Evolutionary conservation across 345 rosid genomes (phyloP), one percentile per base, ranked within the genome.

Genomic region (Eucalyptus tenuipes): DNA sequence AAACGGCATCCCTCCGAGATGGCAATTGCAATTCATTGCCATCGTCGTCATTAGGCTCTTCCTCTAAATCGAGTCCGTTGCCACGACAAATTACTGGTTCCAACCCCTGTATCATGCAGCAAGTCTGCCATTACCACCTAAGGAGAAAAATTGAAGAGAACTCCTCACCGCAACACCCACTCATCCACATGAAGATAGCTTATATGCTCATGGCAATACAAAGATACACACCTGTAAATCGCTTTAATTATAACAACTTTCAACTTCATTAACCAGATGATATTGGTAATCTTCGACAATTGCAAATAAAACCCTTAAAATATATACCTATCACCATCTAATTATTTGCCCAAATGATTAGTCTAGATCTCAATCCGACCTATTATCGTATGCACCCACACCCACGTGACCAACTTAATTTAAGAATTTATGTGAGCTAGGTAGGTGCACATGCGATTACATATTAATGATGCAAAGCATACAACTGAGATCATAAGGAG

Each of bases 71-170:
- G 59, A 88, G 49, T 82, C 59, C 12, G 18, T 45, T 61, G 10
- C 47, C 88, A 31, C 40, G 71, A 27, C 64, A 53, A 29, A 29
- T 90, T 42, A 91, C 93, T 49, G 93, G 90, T 87, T 90, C 80
- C 44, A 89, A 68, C 18, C 95, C 95, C 94, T 93, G 90, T 40
- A 29, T 75, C 7, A 75, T 42, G 47, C 47, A 75, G 27, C 29
- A 20, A 11, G 8, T 37, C 16, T 20, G 84, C 15, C 29, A 40
- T 75, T 40, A 40, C 29, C 47, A 20, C 84, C 24, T 18, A 25
- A 75, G 81, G 44, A 17, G 81, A 33, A 71, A 40, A 42, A 20
- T 7, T 40, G 47, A 40, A 75, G 47, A 40, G 24, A n/a, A 64
- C 75, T 64, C 0, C 33, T 64, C 37, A 64, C 6, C 75, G 33